phyloP scores from a whole-genome alignment of 2,329 filamentous ascomycete species.

The Phyllosticta citrichinensis region DNA sequence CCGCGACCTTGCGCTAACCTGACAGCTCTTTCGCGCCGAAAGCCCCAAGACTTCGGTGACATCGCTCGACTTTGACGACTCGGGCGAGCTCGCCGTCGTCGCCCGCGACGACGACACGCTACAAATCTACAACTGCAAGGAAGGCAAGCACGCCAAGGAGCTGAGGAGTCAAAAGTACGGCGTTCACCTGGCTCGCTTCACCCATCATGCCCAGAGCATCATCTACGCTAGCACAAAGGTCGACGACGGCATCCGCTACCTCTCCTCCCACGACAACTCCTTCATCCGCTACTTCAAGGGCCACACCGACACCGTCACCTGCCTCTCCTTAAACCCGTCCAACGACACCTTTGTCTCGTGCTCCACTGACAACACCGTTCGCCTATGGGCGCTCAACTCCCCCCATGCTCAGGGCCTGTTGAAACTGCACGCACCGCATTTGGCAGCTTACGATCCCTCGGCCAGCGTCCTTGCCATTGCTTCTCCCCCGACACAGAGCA shows the following conservation, averaged over 20 bases:
- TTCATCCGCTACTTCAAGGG: constrained; percentile 96
- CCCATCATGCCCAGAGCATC: constrained; percentile 81
- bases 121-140: constrained; percentile 87
- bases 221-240: constrained; percentile 94
- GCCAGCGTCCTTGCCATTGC: constrained; percentile 86
- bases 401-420: constrained; percentile 72
- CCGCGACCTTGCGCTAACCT: background rate
- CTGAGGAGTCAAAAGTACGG: constrained; percentile 95
- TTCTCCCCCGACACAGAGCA: constrained; percentile 64
- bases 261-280: constrained; percentile 87
- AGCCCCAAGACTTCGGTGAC: constrained; percentile 55
- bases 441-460: constrained; percentile 85
- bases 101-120: constrained; percentile 91
- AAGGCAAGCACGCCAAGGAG: constrained; percentile 80
- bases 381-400: constrained; percentile 79
- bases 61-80: constrained; percentile 93
- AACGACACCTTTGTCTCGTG: constrained; percentile 88
- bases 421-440: constrained; percentile 67
- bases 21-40: constrained; percentile 33
- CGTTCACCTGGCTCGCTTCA: constrained; percentile 87
- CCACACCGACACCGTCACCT: constrained; percentile 76
- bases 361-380: constrained; percentile 80
- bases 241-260: constrained; percentile 79
- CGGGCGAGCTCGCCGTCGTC: constrained; percentile 83
- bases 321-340: constrained; percentile 72